A percentile compares a stretch with the other conserved stretches of the same genome.
Evolutionary conservation across 495 filamentous ascomycete species (phyloP).

Genomic region (Neurospora hispaniola): DNA sequence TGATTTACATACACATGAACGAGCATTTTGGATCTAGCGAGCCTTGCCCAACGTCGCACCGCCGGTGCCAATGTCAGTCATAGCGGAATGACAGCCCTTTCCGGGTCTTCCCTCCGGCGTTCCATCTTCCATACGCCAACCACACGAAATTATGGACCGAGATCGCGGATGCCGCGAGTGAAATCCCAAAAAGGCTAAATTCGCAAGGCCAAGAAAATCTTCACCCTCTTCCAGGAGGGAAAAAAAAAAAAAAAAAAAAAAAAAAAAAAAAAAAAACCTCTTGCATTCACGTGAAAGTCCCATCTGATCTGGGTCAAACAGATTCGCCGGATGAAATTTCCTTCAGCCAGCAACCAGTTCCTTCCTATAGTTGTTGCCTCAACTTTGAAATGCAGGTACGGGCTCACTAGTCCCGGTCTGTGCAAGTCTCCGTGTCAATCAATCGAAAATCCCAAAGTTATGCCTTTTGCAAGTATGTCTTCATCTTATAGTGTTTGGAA

Average conservation of each 20-base stretch:
- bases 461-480: not conserved
- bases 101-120: not conserved
- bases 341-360: not conserved
- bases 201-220: not conserved
- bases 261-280: no score
- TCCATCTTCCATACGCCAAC: not conserved
- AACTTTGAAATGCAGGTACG: not conserved
- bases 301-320: not conserved
- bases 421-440: not conserved
- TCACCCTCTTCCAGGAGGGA: not conserved
- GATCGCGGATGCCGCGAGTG: not conserved
- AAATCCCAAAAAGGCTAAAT: not conserved
- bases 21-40: not conserved
- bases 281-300: not conserved
- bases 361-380: not conserved
- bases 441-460: not conserved
- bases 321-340: not conserved
- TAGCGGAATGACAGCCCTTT: not conserved
- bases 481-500: not conserved
- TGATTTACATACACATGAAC: not conserved
- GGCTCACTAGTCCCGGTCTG: not conserved
- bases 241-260: not conserved
- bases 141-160: not conserved
- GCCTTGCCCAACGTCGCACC: not conserved
- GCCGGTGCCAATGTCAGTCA: not conserved